Evolutionary conservation across 441 rosid species (phyloP).

Genomic region (Bruguiera hainesii): DNA sequence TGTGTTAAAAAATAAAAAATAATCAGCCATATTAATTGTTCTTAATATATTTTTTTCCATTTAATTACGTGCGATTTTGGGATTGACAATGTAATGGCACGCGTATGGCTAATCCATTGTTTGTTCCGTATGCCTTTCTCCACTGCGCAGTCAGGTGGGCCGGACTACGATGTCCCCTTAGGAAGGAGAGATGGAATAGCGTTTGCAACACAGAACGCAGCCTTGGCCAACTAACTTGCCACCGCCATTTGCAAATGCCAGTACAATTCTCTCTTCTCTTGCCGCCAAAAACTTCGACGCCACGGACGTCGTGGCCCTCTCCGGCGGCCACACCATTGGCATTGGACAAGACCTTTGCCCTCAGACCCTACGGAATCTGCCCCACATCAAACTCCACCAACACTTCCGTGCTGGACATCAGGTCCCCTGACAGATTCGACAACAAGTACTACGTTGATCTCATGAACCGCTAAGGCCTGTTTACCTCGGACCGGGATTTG

Average conservation of each 20-base stretch:
- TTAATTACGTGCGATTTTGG: too few species aligned
- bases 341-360: slow-evolving; percentile 52
- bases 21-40: too few species aligned
- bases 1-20: too few species aligned
- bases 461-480: slow-evolving; percentile 77
- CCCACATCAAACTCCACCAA: slow-evolving; percentile 38
- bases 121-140: background rate
- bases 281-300: slow-evolving; percentile 44
- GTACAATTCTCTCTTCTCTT: slow-evolving; percentile 36
- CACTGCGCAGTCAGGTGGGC: slow-evolving; percentile 69
- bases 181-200: slow-evolving; percentile 68
- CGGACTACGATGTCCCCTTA: slow-evolving; percentile 61
- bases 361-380: slow-evolving; percentile 47
- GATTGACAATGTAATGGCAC: too few species aligned
- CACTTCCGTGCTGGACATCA: slow-evolving; percentile 52
- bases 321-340: slow-evolving; percentile 80
- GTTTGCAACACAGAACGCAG: slow-evolving; percentile 43
- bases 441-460: slow-evolving; percentile 78
- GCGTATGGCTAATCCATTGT: too few species aligned
- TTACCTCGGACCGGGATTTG: slow-evolving; percentile 85
- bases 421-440: slow-evolving; percentile 67
- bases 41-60: too few species aligned
- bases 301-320: slow-evolving; percentile 59
- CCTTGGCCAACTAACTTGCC: slow-evolving; percentile 63
- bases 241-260: slow-evolving; percentile 39